Percentiles rank a stretch among this genome's conserved stretches.
Evolutionary conservation across 2,329 filamentous ascomycete species (phyloP).

Genomic region (Neurospora sp.): DNA sequence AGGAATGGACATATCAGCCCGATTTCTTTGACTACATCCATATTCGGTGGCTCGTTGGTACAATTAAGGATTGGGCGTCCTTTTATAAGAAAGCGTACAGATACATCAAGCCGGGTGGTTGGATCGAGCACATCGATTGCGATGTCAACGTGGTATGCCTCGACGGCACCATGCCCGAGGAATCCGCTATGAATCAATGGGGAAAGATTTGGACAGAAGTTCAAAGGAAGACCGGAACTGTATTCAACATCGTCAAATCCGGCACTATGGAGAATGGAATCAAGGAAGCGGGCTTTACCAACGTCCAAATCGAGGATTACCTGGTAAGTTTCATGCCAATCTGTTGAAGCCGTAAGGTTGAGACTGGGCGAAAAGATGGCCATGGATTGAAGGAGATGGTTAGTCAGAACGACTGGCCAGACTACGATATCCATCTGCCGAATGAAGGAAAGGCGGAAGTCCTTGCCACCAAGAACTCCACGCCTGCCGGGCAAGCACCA

Average conservation of each 20-base stretch:
- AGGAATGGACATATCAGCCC: slow-evolving; percentile 35
- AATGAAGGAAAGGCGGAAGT: no score
- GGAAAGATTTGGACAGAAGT: slow-evolving; percentile 9
- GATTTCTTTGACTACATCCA: slow-evolving; percentile 23
- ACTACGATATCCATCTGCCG: no score
- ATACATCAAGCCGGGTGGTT: slow-evolving; percentile 38
- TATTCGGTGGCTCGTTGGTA: slow-evolving; percentile 18
- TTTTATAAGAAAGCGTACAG: slow-evolving; percentile 14
- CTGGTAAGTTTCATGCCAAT: slow-evolving; percentile 14
- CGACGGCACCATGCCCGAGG: slow-evolving; percentile 29
- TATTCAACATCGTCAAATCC: slow-evolving; percentile 22
- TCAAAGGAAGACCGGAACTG: slow-evolving; percentile 18
- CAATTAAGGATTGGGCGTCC: slow-evolving; percentile 17
- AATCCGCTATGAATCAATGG: slow-evolving; percentile 25
- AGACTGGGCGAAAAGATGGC: background rate
- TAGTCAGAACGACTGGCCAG: background rate
- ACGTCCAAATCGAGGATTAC: slow-evolving; percentile 25
- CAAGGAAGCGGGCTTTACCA: slow-evolving; percentile 28
- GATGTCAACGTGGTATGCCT: slow-evolving; percentile 28
- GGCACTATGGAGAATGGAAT: slow-evolving; percentile 23
- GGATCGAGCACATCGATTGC: slow-evolving; percentile 13
- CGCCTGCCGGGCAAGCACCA: no score
- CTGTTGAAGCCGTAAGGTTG: background rate
- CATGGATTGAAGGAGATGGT: background rate
- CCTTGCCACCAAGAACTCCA: no score